Conservation (phyloP, 371 early-diverging fungal genomes). For the Synchytrium microbalum region DNA sequence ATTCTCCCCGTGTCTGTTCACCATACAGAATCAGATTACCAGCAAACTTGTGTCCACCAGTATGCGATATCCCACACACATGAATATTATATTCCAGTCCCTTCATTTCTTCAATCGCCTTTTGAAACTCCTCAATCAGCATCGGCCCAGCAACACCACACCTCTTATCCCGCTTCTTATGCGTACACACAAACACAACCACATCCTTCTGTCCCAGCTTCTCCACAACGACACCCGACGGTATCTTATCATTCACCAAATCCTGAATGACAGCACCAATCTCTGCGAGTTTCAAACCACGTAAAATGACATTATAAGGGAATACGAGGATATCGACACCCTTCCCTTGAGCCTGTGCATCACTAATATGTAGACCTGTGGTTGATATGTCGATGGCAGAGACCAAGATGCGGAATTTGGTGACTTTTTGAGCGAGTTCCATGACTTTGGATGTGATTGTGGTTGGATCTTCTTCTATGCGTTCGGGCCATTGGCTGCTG, state of each 20-base stretch:
- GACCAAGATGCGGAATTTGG: not conserved
- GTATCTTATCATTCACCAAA: not conserved
- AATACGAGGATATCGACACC: not conserved
- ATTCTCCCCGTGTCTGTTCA: constrained; percentile 18
- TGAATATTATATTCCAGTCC: constrained; percentile 36
- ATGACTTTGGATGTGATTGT: not conserved
- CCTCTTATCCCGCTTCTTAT: constrained; percentile 68
- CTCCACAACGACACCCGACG: not conserved
- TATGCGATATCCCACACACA: constrained; percentile 58
- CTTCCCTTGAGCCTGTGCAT: not conserved
- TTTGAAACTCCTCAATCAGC: constrained; percentile 57
- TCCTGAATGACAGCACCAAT: not conserved
- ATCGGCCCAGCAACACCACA: constrained; percentile 72
- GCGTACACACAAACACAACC: constrained; percentile 67
- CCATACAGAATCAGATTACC: constrained; percentile 1
- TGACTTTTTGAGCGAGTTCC: not conserved
- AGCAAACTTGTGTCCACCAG: constrained; percentile 78
- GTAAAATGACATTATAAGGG: not conserved
- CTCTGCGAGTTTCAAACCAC: not conserved
- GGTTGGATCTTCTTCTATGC: not conserved
- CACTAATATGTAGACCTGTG: not conserved
- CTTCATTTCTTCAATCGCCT: constrained; percentile 50
- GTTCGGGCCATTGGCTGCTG: not conserved
- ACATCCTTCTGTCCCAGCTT: constrained; percentile 15
- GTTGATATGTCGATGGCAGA: not conserved